These are phyloP conservation scores for Crucibulum cyathiforme DNA, from an alignment of 1,284 basidiomycete species.

Conservation along the genomic window DNA sequence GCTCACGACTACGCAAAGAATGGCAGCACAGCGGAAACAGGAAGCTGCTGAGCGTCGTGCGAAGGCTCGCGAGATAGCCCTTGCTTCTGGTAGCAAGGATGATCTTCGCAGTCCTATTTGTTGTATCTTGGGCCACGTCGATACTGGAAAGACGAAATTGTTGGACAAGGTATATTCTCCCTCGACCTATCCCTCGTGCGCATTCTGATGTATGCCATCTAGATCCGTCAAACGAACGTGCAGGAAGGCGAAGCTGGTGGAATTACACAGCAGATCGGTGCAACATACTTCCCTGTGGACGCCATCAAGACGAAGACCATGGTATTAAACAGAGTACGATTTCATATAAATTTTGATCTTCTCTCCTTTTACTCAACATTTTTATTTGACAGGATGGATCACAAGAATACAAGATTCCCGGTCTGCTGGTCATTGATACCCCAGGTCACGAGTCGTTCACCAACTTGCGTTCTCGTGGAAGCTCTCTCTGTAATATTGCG, in stretches of 20 bases:
- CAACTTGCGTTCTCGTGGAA: constrained; percentile 95
- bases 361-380: constrained; percentile 1
- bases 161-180: constrained; percentile 82
- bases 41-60: constrained; percentile 84
- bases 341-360: constrained; percentile 5
- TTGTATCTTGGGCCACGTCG: constrained; percentile 99
- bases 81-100: constrained; percentile 89
- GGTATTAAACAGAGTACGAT: constrained; percentile 83
- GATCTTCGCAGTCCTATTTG: constrained; percentile 97
- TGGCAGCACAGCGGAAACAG: constrained; percentile 80
- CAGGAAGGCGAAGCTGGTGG: constrained; percentile 99
- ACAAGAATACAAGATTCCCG: constrained; percentile 97
- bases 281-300: constrained; percentile 99
- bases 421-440: constrained; percentile 96
- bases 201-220: constrained; percentile 4
- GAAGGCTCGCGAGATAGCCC: constrained; percentile 85
- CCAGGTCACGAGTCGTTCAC: constrained; percentile 99
- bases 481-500: constrained; percentile 98
- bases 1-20: constrained; percentile 65
- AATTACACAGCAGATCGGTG: constrained; percentile 99
- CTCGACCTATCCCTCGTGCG: not conserved
- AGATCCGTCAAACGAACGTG: constrained; percentile 99
- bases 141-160: constrained; percentile 99
- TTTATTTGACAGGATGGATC: constrained; percentile 61
- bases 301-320: constrained; percentile 93